Percentiles rank a stretch among this genome's conserved stretches.
Evolutionary conservation across 179 eudicot genomes (phyloP).

Genomic region (Silene coronaria): DNA sequence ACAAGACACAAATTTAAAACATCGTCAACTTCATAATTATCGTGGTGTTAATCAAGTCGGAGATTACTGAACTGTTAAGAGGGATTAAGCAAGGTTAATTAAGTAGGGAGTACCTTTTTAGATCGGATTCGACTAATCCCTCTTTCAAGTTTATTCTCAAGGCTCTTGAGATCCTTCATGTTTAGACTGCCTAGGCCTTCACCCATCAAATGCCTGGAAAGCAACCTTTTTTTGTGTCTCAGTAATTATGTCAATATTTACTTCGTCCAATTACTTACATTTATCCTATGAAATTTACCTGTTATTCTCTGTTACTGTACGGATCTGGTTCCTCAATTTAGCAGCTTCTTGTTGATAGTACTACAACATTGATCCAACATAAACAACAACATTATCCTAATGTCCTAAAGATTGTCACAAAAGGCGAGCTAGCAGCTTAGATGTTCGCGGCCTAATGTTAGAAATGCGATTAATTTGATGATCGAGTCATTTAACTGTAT

Average conservation of each 20-base stretch:
- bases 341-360: slow-evolving; percentile 86
- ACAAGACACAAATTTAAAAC: slow-evolving; percentile 11
- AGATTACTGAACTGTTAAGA: too few relatives aligned
- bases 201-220: slow-evolving; percentile 73
- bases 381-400: background rate
- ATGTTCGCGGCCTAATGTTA: too few relatives aligned
- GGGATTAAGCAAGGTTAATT: too few relatives aligned
- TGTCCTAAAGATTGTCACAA: background rate
- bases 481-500: too few relatives aligned
- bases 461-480: too few relatives aligned
- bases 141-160: slow-evolving; percentile 57
- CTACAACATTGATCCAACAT: slow-evolving; percentile 27
- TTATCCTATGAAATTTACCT: slow-evolving; percentile 40
- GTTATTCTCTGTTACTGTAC: slow-evolving; percentile 55
- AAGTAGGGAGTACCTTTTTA: slow-evolving; percentile 54
- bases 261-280: background rate
- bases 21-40: background rate
- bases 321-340: slow-evolving; percentile 64
- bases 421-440: too few relatives aligned
- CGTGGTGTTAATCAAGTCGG: too few relatives aligned
- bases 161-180: slow-evolving; percentile 60
- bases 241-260: background rate
- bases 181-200: slow-evolving; percentile 51
- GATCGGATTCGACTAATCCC: slow-evolving; percentile 70
- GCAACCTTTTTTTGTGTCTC: slow-evolving; percentile 27